These are phyloP conservation scores for Psidium friedrichsthalianum DNA, from an alignment of 345 rosid species.

Conservation along the genomic window DNA sequence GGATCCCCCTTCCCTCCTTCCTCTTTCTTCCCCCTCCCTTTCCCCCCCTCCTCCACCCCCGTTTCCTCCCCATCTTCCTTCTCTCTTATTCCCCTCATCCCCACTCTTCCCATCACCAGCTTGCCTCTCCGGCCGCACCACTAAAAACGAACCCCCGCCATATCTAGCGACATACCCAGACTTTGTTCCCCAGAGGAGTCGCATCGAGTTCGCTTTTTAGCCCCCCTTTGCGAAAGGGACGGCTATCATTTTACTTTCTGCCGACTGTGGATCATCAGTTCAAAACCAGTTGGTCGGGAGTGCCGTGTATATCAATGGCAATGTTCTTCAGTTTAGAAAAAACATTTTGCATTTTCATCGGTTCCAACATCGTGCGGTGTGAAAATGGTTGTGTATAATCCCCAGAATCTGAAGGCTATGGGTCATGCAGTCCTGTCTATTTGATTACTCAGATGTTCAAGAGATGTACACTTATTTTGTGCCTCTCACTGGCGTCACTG, in stretches of 20 bases:
- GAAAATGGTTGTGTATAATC: background rate
- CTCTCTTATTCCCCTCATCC: too few species aligned
- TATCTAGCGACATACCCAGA: too few species aligned
- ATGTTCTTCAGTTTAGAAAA: background rate
- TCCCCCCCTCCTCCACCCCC: too few species aligned
- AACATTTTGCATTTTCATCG: background rate
- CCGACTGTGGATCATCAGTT: background rate
- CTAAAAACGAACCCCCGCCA: too few species aligned
- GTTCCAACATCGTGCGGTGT: background rate
- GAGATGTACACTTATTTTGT: background rate
- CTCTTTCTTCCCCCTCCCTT: too few species aligned
- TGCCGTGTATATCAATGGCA: background rate
- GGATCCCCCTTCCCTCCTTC: too few species aligned
- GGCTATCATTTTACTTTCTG: background rate
- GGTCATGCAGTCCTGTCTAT: background rate
- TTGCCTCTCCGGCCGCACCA: too few species aligned
- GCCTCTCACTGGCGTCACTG: background rate
- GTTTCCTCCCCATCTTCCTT: too few species aligned
- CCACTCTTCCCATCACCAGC: too few species aligned
- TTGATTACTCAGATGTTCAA: background rate
- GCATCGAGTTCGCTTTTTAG: too few species aligned
- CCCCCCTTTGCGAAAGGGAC: background rate
- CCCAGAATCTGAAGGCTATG: background rate
- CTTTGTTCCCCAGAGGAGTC: too few species aligned
- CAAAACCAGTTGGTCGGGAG: background rate